A percentile compares a stretch with the other conserved stretches of the same genome.
Evolutionary conservation across 768 basidiomycete genomes (phyloP).

Genomic region (Serendipita sp.): DNA sequence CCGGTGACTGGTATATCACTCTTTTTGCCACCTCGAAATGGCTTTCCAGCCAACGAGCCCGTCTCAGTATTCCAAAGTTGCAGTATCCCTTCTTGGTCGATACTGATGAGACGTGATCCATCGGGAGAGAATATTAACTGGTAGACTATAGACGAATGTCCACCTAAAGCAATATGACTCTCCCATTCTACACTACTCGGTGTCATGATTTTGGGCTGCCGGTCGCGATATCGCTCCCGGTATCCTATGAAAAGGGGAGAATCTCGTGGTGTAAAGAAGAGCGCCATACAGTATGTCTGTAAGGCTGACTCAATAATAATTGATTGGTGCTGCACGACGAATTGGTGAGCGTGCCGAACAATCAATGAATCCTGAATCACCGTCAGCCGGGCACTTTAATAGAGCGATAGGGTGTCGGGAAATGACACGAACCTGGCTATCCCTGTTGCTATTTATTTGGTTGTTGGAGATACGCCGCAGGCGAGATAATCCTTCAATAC

Average conservation of each 20-base stretch:
- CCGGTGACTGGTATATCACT: no score
- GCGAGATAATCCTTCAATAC: no score
- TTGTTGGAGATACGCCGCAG: no score
- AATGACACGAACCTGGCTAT: no score
- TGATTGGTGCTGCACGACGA: neutral
- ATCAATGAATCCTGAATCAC: no score
- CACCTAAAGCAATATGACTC: neutral
- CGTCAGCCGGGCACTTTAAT: no score
- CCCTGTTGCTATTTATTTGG: no score
- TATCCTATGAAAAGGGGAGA: neutral
- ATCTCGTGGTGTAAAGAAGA: neutral
- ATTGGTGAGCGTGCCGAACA: no score
- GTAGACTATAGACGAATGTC: neutral
- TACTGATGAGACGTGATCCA: neutral
- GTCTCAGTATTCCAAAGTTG: neutral
- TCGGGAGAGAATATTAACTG: neutral
- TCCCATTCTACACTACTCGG: neutral
- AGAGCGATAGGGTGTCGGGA: no score
- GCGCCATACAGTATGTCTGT: neutral
- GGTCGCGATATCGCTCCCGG: neutral
- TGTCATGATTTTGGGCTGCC: neutral
- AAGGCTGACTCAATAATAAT: neutral
- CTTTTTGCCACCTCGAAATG: no score
- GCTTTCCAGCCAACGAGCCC: neutral
- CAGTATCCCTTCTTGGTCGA: neutral